Evolutionary conservation across 2,329 filamentous ascomycete genomes (phyloP), one percentile per base, ranked within the genome.

Genomic region (Harringtonia lauricola): DNA sequence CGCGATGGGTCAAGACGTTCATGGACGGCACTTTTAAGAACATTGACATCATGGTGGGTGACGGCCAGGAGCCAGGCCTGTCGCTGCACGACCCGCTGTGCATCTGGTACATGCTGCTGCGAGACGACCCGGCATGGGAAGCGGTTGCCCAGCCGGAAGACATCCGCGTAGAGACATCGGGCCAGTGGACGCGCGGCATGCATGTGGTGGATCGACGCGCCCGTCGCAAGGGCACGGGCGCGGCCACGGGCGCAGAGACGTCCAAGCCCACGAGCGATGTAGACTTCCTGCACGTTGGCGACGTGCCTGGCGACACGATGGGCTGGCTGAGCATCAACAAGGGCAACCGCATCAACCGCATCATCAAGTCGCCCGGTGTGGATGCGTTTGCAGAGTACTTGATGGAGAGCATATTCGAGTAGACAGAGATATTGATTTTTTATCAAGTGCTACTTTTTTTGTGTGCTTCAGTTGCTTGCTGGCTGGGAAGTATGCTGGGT

Each of bases 131-230:
- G 17, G 62, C 59, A 26, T 84, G 80, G 80, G 72, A 70, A 59
- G 58, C 67, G 15, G 68, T 74, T 2, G 60, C 66, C 14, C 67
- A 72, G 45, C 77, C 70, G 0, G 83, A 94, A 61, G 92, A 98
- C 59, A 82, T 98, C 44, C 75, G 92, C 18, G 70, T 98, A 34
- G 92, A 98, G 65, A 94, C 88, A 0, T 67, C 76, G 3, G 92
- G 90, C 2, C 92, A 96, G 66, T 98, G 92, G 92, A 94, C 89
- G 37, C 72, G 86, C 45, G 90, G 92, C 2, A 89, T 92, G 81
- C 89, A 88, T 57, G 72, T 96, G 28, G 69, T 88, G 34, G 92
- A 98, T 67, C 72, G 79, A 30, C 74, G 92, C 36, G 63, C 65
- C 31, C 65, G 78, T 43, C 68, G 65, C 49, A 76, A 77, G 56